phyloP scores from a whole-genome alignment of 2,329 filamentous ascomycete genomes.

The Fusarium concolor region DNA sequence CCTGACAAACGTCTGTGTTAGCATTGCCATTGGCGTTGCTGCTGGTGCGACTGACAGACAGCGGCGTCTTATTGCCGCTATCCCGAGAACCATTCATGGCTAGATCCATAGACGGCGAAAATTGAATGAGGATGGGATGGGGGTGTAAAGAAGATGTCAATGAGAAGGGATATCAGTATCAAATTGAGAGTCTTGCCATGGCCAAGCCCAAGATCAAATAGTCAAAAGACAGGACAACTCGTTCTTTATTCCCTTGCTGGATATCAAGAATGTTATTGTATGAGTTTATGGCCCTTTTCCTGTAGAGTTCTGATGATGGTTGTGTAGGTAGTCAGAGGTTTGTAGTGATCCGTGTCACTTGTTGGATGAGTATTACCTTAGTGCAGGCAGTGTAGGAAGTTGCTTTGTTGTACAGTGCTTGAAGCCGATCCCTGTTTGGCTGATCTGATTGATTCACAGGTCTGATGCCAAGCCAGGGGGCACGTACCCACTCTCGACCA shows the following conservation, averaged over 20 bases:
- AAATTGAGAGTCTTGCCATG: conserved; percentile 29
- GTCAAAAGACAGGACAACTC: not conserved
- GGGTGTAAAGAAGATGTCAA: conserved; percentile 2
- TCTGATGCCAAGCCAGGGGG: not conserved
- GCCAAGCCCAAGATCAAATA: conserved; percentile 4
- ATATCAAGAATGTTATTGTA: not conserved
- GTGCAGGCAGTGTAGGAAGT: not conserved
- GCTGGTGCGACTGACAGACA: conserved; percentile 23
- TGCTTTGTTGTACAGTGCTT: conserved; percentile 1
- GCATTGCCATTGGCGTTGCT: conserved; percentile 24
- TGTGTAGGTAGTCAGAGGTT: conserved; percentile 19
- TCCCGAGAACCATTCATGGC: conserved; percentile 22
- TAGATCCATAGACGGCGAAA: conserved; percentile 16
- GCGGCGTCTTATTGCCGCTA: conserved; percentile 22
- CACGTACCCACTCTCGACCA: conserved; percentile 18
- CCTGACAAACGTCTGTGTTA: conserved; percentile 24
- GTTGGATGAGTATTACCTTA: conserved; percentile 2
- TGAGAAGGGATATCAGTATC: conserved; percentile 16
- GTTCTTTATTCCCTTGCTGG: conserved; percentile 3
- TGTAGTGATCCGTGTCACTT: conserved; percentile 33
- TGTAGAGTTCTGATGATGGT: not conserved
- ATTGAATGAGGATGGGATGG: not conserved
- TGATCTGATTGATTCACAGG: conserved; percentile 24
- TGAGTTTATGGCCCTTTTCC: not conserved
- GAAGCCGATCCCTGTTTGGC: conserved; percentile 35